phyloP scores from a whole-genome alignment of 371 early-diverging fungal genomes.

The Mucor sp. region DNA sequence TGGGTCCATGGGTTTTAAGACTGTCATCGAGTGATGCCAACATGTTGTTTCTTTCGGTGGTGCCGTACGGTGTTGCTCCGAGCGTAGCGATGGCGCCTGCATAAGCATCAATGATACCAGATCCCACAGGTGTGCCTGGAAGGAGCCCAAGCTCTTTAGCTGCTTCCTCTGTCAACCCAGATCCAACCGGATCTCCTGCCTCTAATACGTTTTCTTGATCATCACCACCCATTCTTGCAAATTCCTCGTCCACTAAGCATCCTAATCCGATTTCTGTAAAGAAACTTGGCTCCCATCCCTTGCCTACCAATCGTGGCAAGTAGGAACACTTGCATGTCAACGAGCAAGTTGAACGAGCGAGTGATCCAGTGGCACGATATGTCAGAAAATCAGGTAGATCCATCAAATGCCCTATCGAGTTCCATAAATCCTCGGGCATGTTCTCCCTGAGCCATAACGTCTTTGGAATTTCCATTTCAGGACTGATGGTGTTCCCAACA shows the following conservation, averaged over 20 bases:
- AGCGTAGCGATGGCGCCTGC: slow-evolving; percentile 69
- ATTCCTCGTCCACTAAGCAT: slow-evolving; percentile 51
- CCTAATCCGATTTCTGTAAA: slow-evolving; percentile 59
- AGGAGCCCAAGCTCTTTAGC: slow-evolving; percentile 60
- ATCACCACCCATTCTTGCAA: slow-evolving; percentile 51
- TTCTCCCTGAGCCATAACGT: slow-evolving; percentile 69
- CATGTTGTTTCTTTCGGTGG: slow-evolving; percentile 16
- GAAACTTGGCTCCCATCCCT: slow-evolving; percentile 66
- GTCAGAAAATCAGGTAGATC: slow-evolving; percentile 79
- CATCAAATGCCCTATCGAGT: slow-evolving; percentile 58
- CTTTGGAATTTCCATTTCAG: slow-evolving; percentile 81
- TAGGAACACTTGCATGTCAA: slow-evolving; percentile 77
- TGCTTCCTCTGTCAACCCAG: slow-evolving; percentile 52
- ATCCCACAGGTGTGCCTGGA: slow-evolving; percentile 62
- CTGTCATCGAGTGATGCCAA: slow-evolving; percentile 14
- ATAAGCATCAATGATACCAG: slow-evolving; percentile 78
- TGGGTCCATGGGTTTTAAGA: slow-evolving; percentile 37
- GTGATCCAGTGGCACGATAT: slow-evolving; percentile 61
- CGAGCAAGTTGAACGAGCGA: slow-evolving; percentile 61
- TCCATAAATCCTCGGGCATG: slow-evolving; percentile 52
- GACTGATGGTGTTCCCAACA: slow-evolving; percentile 68
- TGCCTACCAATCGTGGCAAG: slow-evolving; percentile 40
- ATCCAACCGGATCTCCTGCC: slow-evolving; percentile 63
- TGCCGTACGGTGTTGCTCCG: slow-evolving; percentile 41
- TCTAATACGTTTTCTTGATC: slow-evolving; percentile 34